Base-by-base conservation (phyloP, 1,284 basidiomycete species). In the Sporisorium exsertum region DNA sequence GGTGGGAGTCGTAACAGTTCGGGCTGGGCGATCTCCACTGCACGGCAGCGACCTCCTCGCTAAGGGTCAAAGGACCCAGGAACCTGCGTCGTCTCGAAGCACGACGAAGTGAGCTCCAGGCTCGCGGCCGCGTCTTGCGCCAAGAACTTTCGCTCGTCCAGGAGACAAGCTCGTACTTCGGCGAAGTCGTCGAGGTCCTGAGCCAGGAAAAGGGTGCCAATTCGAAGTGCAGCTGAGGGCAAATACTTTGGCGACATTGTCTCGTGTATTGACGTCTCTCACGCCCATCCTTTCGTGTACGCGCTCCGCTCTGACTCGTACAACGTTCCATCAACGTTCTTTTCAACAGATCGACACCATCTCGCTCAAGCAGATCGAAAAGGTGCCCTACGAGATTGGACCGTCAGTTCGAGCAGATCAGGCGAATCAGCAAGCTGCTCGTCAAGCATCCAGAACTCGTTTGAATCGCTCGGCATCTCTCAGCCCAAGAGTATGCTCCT, bases 331-430 rank as follows among this genome's bases (percentile, higher is more conserved):
- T n/a, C 78, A 84, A 83, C 53, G 81, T 85, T 24, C 70, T 85
- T 8, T 83, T 83, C 22, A 85, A 85, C 77, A 85, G 78, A 76
- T 85, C 43, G 84, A 85, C 68, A 83, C 84, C 37, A 83, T 85
- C 29, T 84, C 82, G 37, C 78, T 85, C 52, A 85, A 98, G 97
- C 97, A 98, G 96, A 96, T 98, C n/a, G 96, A 99, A 88, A 99
- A 99, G 87, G 96, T 98, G 0, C 96, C 96, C 40, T 99, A 99
- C 87, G 96, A 99, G 87, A 97, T 98, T 99, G 69, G 96, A 99
- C 89, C 94, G 89, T 86, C 96, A 98, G 86, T 98, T 99, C 86
- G 97, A 97, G 87, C 96, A 98, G 87, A 97, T 99, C 86, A 98
- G 98, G 86, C 96, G 99, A 87, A 96, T 98, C 81, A 98, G 98